Evolutionary conservation across 768 basidiomycete species (phyloP), one percentile per base, ranked within the genome.

Genomic region (Lentinula detonsa): DNA sequence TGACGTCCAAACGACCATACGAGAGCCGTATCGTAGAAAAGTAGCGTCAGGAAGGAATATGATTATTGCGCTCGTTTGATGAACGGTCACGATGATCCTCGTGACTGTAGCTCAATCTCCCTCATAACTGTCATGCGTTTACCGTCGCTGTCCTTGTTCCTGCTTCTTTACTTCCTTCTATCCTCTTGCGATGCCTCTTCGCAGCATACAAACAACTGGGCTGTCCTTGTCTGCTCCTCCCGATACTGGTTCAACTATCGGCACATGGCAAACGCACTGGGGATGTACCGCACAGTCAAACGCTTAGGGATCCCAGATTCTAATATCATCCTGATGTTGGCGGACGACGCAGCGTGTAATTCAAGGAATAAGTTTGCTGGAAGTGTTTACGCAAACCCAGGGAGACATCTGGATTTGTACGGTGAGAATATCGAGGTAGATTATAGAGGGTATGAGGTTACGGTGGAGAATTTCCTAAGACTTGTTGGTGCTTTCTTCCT

Each of bases 211-310:
- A 99, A 98, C 70, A 98, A 98, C 72, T 99, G 97, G 97, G 97
- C 97, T 1, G 95, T 99, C 5, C 78, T 98, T 39, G 95, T 98
- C 4, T 95, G 91, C 67, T 82, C 97, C 1, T 97, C 95, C 5
- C 72, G 95, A 61, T 96, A 95, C 71, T 98, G 95, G 95, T 99
- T 99, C 80, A 99, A 99, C 71, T 99, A 99, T 70, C 79, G 96
- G 46, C 97, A 98, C 72, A 98, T 98, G 94, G 87, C 97, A 8
- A 99, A 98, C 74, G 91, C 96, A 1, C 81, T 99, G 23, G 95
- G 95, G 70, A 98, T 99, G 95, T 98, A 98, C 70, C 92, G 97
- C 61, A 98, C 96, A 1, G 94, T 99, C 59, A 98, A 99, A 71
- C 88, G 95, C 6, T 84, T 99, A 9, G 97, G 97, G 13, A 97